Percentiles rank a stretch among this genome's conserved stretches.
Evolutionary conservation across 192 early-diverging fungal genomes (phyloP).

Genomic region (Diversispora epigaea): DNA sequence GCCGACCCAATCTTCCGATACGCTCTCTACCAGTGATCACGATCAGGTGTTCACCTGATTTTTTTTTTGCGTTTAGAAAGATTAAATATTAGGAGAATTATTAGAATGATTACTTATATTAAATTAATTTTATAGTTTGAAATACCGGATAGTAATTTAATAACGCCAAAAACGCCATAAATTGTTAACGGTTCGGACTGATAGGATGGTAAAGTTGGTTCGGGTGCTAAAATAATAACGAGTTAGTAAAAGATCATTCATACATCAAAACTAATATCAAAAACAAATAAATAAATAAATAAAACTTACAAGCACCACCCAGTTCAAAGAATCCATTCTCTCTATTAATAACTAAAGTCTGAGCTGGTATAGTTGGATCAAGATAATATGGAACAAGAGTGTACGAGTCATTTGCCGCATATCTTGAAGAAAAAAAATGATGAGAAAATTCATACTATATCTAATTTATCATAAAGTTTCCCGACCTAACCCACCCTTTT

Average conservation of each 20-base stretch:
- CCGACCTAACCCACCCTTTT: neutral
- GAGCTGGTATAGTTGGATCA: conserved; percentile 48
- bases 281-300: conserved; percentile 1
- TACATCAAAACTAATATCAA: neutral
- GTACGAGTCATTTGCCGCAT: conserved; percentile 56
- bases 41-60: conserved; percentile 71
- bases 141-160: conserved; percentile 67
- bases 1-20: conserved; percentile 56
- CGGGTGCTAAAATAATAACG: conserved; percentile 37
- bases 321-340: conserved; percentile 46
- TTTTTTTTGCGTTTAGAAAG: neutral
- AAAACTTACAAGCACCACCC: conserved; percentile 48
- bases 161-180: conserved; percentile 72
- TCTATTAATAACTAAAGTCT: conserved; percentile 63
- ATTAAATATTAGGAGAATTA: neutral
- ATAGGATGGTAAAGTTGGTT: conserved; percentile 37
- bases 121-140: neutral
- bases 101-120: neutral
- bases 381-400: conserved; percentile 55
- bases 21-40: conserved; percentile 67
- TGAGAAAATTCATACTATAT: neutral
- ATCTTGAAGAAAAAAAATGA: conserved; percentile 37
- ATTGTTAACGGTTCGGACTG: conserved; percentile 58
- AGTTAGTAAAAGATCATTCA: neutral
- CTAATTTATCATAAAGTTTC: neutral